Evolutionary conservation across 805 yeast species (phyloP), one percentile per base, ranked within the genome.

Genomic region (Hyphopichia homilentoma): DNA sequence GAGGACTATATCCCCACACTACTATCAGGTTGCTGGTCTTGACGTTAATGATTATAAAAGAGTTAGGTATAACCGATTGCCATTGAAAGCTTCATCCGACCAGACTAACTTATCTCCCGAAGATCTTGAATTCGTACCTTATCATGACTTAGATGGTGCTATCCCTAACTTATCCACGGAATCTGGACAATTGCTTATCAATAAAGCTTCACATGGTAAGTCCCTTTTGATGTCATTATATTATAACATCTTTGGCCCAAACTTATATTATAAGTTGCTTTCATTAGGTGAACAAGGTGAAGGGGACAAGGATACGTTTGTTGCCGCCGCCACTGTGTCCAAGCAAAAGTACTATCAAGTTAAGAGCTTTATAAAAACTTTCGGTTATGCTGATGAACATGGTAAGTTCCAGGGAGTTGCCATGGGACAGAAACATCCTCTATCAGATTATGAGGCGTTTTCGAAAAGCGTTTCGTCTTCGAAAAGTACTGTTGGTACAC

Each of bases 91-190:
- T 4, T 31, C 35, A 7, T 30, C 35, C 16, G 32, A 30, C 8
- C 36, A 28, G n/a, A 6, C 41, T 4, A 48, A 45, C 21, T 14
- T 36, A 4, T 35, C 31, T 7, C 40, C 35, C 5, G 35, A 27
- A 1, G 53, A 47, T 14, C 29, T 25, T 16, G 35, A 31, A 4
- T 23, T 34, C 4, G 46, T 71, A 2, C 75, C 82, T 1, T 75
- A 61, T 41, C 86, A 81, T 44, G 87, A 81, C 48, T 61, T 81
- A 29, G 70, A 73, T 36, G 85, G 85, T 3, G 67, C 88, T 0
- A 68, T 83, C 25, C 84, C 87, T 6, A 83, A 81, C 44, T 70
- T 75, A 35, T 75, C 87, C 0, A 69, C 84, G 3, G 88, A 81
- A 56, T 73, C 83, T 1, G 89, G 88, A 3, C 84, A 81, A 49